Conservation (phyloP, 2,329 filamentous ascomycete species). For the Thermothelomyces thermophilus region DNA sequence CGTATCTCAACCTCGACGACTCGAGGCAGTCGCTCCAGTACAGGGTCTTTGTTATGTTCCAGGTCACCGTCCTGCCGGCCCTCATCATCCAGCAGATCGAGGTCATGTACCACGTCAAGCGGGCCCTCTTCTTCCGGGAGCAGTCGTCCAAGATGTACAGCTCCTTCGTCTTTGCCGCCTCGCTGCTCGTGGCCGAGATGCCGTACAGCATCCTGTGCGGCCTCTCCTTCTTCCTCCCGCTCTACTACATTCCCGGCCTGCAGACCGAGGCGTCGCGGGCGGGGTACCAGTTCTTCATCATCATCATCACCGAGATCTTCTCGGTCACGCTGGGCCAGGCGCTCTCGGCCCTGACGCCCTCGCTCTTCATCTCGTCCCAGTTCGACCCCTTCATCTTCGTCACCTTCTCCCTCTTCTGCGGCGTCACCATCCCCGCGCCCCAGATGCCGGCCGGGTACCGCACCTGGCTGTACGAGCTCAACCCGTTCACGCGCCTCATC, state of each 20-base stretch:
- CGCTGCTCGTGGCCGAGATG: slow-evolving; percentile 76
- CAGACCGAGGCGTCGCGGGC: slow-evolving; percentile 56
- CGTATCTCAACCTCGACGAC: slow-evolving; percentile 70
- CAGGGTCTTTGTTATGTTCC: slow-evolving; percentile 85
- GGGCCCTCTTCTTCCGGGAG: slow-evolving; percentile 81
- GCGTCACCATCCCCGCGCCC: slow-evolving; percentile 71
- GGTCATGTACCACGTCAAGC: slow-evolving; percentile 72
- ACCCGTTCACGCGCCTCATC: slow-evolving; percentile 77
- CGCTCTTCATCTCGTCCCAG: slow-evolving; percentile 70
- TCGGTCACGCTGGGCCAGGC: slow-evolving; percentile 72
- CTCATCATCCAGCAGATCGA: slow-evolving; percentile 80
- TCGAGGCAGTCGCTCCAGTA: slow-evolving; percentile 74
- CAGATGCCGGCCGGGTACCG: slow-evolving; percentile 76
- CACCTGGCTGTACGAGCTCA: slow-evolving; percentile 73
- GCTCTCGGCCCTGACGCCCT: slow-evolving; percentile 70
- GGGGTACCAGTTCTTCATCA: slow-evolving; percentile 81
- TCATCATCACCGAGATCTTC: slow-evolving; percentile 79
- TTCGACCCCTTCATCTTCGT: slow-evolving; percentile 80
- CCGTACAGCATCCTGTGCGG: slow-evolving; percentile 78
- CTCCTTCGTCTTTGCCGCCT: slow-evolving; percentile 67
- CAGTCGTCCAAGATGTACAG: slow-evolving; percentile 81
- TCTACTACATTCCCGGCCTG: slow-evolving; percentile 82
- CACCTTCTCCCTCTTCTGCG: slow-evolving; percentile 78
- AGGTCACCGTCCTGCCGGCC: slow-evolving; percentile 76
- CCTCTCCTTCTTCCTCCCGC: slow-evolving; percentile 70